Percentiles rank a stretch among this genome's conserved stretches.
Conservation (phyloP, 495 filamentous ascomycete genomes). For the Penicillium diatomitis region DNA sequence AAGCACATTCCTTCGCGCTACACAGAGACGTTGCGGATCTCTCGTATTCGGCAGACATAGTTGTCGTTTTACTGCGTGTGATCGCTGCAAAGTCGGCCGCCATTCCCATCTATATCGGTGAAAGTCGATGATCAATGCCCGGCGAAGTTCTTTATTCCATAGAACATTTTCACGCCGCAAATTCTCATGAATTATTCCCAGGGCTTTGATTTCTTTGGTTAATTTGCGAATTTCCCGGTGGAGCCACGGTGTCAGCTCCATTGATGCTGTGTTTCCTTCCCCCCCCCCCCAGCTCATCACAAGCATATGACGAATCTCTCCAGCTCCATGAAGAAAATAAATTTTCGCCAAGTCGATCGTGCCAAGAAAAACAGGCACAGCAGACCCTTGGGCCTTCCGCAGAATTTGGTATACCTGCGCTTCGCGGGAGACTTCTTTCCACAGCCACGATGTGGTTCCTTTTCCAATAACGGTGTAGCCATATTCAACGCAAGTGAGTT, state of each 20-base stretch:
- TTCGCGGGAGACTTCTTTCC: conserved; percentile 31
- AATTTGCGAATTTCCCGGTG: conserved; percentile 6
- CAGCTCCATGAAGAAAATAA: no score
- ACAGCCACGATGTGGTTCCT: conserved; percentile 28
- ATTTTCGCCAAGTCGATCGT: conserved; percentile 30
- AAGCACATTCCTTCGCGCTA: neutral
- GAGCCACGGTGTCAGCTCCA: conserved; percentile 7
- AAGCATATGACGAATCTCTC: conserved; percentile 37
- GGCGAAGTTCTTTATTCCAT: conserved; percentile 20
- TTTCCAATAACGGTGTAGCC: conserved; percentile 43
- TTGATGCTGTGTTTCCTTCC: conserved; percentile 4
- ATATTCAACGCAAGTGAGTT: conserved; percentile 26
- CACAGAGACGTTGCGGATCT: conserved; percentile 5
- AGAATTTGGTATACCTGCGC: conserved; percentile 32
- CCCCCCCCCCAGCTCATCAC: conserved; percentile 41
- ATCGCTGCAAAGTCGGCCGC: conserved; percentile 3
- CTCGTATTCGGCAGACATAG: conserved; percentile 2
- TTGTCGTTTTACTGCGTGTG: conserved; percentile 5
- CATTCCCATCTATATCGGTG: conserved; percentile 14
- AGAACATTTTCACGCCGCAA: conserved; percentile 21
- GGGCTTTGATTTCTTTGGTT: conserved; percentile 10
- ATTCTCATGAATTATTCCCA: conserved; percentile 15
- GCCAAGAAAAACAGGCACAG: conserved; percentile 36
- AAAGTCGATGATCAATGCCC: conserved; percentile 27
- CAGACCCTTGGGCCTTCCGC: conserved; percentile 25